Percentiles rank a stretch among this genome's conserved stretches.
Evolutionary conservation across 2,329 filamentous ascomycete species (phyloP).

Genomic region (Fusarium clavum): DNA sequence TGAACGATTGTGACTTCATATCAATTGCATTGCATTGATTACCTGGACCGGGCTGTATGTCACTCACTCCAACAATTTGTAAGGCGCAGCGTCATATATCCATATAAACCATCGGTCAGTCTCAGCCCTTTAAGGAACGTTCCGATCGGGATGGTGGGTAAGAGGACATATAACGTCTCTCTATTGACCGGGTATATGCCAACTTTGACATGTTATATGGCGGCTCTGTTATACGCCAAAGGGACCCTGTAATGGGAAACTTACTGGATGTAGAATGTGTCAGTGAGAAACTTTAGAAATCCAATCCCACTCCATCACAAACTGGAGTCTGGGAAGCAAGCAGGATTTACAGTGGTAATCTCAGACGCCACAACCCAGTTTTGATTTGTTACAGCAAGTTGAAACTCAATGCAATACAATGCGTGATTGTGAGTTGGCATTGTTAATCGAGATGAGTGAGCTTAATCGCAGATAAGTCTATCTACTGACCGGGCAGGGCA

Average conservation of each 20-base stretch:
- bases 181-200: constrained; percentile 33
- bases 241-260: constrained; percentile 16
- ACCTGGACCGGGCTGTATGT: constrained; percentile 4
- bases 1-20: constrained; percentile 18
- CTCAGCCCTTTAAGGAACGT: constrained; percentile 30
- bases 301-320: not conserved
- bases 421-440: constrained; percentile 6
- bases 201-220: constrained; percentile 34
- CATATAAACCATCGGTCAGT: constrained; percentile 20
- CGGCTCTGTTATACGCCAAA: constrained; percentile 28
- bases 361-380: constrained; percentile 29
- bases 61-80: constrained; percentile 25
- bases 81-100: constrained; percentile 23
- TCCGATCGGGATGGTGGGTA: constrained; percentile 40
- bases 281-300: not conserved
- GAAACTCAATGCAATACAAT: not conserved
- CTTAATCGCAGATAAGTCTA: constrained; percentile 4
- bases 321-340: constrained; percentile 5
- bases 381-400: constrained; percentile 4
- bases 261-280: constrained; percentile 8
- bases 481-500: not conserved
- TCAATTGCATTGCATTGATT: constrained; percentile 3
- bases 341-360: constrained; percentile 16
- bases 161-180: constrained; percentile 23
- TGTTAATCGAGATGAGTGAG: constrained; percentile 4